phyloP scores from a whole-genome alignment of 139 green algal species.

The Chlorella sp. region DNA sequence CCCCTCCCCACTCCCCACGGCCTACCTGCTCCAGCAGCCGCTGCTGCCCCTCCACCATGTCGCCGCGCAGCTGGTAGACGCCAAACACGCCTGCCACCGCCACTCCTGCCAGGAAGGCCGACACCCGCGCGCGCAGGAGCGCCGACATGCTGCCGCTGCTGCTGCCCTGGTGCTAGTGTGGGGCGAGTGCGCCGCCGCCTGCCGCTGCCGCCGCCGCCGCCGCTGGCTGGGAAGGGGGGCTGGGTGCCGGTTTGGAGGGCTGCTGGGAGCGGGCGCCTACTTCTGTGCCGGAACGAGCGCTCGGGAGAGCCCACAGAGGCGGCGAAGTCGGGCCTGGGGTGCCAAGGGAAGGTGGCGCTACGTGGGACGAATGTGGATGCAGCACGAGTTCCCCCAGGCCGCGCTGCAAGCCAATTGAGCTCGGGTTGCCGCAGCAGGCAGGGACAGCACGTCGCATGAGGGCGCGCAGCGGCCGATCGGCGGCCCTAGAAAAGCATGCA shows the following conservation, averaged over 20 bases:
- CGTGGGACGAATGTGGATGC: no score
- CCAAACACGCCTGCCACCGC: slow-evolving; percentile 34
- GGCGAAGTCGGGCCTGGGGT: no score
- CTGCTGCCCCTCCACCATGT: slow-evolving; percentile 40
- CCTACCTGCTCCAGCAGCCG: slow-evolving; percentile 34
- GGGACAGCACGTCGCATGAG: no score
- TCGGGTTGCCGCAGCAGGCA: no score
- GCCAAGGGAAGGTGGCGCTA: no score
- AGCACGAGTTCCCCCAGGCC: no score
- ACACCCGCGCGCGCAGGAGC: slow-evolving; percentile 41
- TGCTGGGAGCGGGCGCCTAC: not conserved
- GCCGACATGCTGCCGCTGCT: not conserved
- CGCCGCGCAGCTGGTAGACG: slow-evolving; percentile 41
- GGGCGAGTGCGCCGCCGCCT: not conserved
- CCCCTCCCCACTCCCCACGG: no score
- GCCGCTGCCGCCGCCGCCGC: not conserved
- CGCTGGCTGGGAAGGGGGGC: not conserved
- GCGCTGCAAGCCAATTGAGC: no score
- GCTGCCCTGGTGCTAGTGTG: no score
- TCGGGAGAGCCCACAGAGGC: no score
- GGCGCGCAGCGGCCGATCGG: no score
- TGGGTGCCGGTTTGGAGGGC: not conserved
- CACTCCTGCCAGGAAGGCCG: slow-evolving; percentile 42
- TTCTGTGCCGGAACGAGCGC: not conserved
- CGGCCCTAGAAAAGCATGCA: not conserved